These are phyloP conservation scores for Russula brevipes DNA, from an alignment of 768 basidiomycete species.

Conservation along the genomic window DNA sequence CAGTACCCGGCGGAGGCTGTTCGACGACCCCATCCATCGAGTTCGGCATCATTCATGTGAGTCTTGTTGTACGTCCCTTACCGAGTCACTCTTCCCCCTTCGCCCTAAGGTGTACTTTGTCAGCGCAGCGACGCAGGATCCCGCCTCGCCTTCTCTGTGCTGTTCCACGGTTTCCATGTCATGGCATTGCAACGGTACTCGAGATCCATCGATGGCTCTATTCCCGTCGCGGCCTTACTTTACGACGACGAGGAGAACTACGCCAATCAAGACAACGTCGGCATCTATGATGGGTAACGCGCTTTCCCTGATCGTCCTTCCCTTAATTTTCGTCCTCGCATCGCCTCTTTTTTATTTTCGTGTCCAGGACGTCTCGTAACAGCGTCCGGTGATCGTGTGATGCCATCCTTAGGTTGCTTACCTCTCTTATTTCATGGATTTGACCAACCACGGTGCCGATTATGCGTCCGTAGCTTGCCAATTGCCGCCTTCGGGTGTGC, in stretches of 20 bases:
- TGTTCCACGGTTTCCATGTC: not conserved
- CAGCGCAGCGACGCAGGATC: not conserved
- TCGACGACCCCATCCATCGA: not conserved
- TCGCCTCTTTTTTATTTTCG: not conserved
- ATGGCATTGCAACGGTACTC: constrained; percentile 47
- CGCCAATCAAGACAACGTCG: constrained; percentile 70
- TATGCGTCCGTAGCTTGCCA: not conserved
- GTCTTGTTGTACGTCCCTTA: not conserved
- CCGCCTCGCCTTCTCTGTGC: too few relatives aligned
- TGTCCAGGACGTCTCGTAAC: not conserved
- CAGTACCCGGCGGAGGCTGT: too few relatives aligned
- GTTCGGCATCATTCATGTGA: not conserved
- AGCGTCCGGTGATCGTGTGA: not conserved
- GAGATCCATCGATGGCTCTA: constrained; percentile 61
- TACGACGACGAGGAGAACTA: constrained; percentile 78
- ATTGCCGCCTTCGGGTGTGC: not conserved
- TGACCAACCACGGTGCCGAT: not conserved
- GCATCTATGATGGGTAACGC: constrained; percentile 87
- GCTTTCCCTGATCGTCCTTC: not conserved
- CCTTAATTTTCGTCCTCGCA: not conserved
- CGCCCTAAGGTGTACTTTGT: not conserved
- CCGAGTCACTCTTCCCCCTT: not conserved
- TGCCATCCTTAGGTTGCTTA: not conserved
- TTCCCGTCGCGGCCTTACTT: constrained; percentile 69
- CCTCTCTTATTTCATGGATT: not conserved